Evolutionary conservation across 2,329 filamentous ascomycete genomes (phyloP).

Genomic region (Sclerotinia glacialis): DNA sequence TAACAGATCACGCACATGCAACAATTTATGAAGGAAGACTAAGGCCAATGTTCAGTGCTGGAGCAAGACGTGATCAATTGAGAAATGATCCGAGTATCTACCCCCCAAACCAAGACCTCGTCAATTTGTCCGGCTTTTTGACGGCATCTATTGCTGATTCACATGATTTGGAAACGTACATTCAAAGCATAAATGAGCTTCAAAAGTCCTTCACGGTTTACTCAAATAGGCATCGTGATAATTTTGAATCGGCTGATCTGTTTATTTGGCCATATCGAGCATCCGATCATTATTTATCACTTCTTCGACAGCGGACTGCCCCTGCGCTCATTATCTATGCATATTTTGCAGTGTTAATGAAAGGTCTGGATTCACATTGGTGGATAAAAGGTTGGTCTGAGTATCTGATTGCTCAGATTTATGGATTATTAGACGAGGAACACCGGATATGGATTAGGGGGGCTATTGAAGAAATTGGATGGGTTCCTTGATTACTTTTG

Average conservation of each 20-base stretch:
- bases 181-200: conserved; percentile 40
- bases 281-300: conserved; percentile 41
- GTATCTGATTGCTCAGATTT: conserved; percentile 40
- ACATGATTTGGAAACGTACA: conserved; percentile 36
- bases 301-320: conserved; percentile 40
- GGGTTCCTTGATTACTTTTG: conserved; percentile 27
- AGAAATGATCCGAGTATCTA: conserved; percentile 27
- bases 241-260: conserved; percentile 42
- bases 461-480: conserved; percentile 38
- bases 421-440: conserved; percentile 41
- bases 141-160: conserved; percentile 28
- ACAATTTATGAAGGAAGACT: conserved; percentile 28
- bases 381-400: conserved; percentile 42
- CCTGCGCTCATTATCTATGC: conserved; percentile 41
- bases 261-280: conserved; percentile 45
- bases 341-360: conserved; percentile 41
- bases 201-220: conserved; percentile 38
- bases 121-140: conserved; percentile 28
- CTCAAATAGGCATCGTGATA: conserved; percentile 24
- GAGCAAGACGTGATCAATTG: conserved; percentile 23
- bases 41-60: conserved; percentile 27
- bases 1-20: conserved; percentile 37
- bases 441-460: conserved; percentile 42
- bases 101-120: conserved; percentile 19
- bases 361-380: conserved; percentile 40